A percentile compares a stretch with the other conserved stretches of the same genome.
Evolutionary conservation across 2,329 filamentous ascomycete species (phyloP).

Genomic region (Fusarium begoniae): DNA sequence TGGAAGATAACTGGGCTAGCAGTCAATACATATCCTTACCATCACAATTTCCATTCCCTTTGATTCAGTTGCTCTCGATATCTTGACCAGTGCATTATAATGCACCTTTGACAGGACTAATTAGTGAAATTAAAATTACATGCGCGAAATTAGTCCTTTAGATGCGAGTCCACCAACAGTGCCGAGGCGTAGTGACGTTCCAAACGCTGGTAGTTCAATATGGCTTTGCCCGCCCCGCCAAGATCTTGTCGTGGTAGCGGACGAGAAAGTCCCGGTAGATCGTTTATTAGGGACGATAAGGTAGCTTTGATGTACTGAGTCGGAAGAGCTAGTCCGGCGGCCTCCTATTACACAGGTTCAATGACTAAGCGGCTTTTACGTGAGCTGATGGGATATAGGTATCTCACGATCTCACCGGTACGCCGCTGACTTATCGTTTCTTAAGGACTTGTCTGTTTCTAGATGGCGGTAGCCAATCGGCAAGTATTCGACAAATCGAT

Average conservation of each 20-base stretch:
- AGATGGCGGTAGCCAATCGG: neutral
- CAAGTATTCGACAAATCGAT: neutral
- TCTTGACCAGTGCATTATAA: accelerated
- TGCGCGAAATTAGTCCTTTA: neutral
- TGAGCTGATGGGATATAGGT: no score
- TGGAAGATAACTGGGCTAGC: neutral
- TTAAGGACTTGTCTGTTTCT: neutral
- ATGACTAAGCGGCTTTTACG: no score
- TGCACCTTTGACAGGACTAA: accelerated
- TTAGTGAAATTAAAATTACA: no score
- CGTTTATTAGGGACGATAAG: no score
- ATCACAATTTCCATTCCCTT: neutral
- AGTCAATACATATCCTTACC: constrained; percentile 1
- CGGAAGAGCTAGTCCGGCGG: no score
- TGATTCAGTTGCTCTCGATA: neutral
- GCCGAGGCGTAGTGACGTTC: no score
- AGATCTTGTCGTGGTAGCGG: no score
- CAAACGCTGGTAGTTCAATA: no score
- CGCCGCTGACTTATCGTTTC: no score
- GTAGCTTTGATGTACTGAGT: no score
- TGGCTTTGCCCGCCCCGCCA: neutral
- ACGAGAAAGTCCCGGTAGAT: neutral
- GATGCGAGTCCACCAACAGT: neutral
- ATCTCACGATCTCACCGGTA: no score
- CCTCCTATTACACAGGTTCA: no score